phyloP scores from a whole-genome alignment of 2,329 filamentous ascomycete genomes.

The Simplicillium aogashimaense region DNA sequence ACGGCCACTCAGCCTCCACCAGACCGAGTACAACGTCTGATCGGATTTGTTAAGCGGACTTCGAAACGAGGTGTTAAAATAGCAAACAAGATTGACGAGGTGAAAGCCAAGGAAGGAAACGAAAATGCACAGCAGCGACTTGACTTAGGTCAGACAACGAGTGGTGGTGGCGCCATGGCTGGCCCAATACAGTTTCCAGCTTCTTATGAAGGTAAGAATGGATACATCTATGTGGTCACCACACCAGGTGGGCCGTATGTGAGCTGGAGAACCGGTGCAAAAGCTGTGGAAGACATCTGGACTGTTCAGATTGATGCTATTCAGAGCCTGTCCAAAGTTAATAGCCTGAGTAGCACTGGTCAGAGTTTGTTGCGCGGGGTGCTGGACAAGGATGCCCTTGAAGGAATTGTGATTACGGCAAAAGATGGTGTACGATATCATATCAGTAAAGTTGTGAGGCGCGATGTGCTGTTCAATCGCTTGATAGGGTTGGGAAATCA shows the following conservation, averaged over 20 bases:
- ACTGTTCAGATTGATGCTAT: not conserved
- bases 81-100: conserved; percentile 54
- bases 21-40: conserved; percentile 9
- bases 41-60: conserved; percentile 1
- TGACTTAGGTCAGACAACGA: conserved; percentile 48
- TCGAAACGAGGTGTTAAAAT: conserved; percentile 45
- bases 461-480: conserved; percentile 1
- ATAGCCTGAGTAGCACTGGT: not conserved
- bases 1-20: conserved; percentile 39
- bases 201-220: conserved; percentile 60
- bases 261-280: not conserved
- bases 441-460: not conserved
- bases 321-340: not conserved
- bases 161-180: conserved; percentile 27
- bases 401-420: not conserved
- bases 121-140: conserved; percentile 59
- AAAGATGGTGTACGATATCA: not conserved
- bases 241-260: not conserved
- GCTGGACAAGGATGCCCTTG: conserved; percentile 1
- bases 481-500: conserved; percentile 2
- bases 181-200: conserved; percentile 69
- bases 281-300: not conserved
- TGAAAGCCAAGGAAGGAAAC: conserved; percentile 39
- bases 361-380: conserved; percentile 1
- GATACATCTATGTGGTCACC: conserved; percentile 18